Evolutionary conservation across 2,329 filamentous ascomycete genomes (phyloP).

Genomic region (Penicillium freii): DNA sequence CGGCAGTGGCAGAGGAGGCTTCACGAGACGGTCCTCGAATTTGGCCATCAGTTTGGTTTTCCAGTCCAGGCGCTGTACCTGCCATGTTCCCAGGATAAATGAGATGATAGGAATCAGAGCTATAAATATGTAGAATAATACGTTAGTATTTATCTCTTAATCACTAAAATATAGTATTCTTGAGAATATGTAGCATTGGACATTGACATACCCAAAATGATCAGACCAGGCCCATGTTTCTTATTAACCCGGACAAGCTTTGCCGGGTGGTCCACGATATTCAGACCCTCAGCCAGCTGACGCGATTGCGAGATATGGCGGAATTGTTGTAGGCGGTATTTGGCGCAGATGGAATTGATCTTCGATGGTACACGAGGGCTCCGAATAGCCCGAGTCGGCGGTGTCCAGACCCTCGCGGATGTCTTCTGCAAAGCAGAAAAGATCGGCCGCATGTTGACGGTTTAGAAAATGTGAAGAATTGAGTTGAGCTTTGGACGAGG

Average conservation of each 20-base stretch:
- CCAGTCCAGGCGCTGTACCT: conserved; percentile 88
- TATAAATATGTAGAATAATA: conserved; percentile 14
- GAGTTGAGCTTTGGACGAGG: not conserved
- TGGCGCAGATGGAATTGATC: conserved; percentile 35
- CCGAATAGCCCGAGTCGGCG: conserved; percentile 23
- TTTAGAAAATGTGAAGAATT: not conserved
- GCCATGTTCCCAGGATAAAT: conserved; percentile 89
- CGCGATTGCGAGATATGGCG: conserved; percentile 49
- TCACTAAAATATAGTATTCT: not conserved
- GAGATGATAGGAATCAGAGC: conserved; percentile 88
- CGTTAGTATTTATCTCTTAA: conserved; percentile 8
- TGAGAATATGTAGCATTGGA: not conserved
- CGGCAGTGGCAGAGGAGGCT: conserved; percentile 80
- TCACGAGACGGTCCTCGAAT: conserved; percentile 86
- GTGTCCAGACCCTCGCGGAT: conserved; percentile 22
- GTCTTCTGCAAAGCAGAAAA: conserved; percentile 29
- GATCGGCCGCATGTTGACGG: conserved; percentile 28
- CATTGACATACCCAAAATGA: conserved; percentile 63
- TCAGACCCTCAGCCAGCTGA: conserved; percentile 66
- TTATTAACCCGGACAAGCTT: conserved; percentile 72
- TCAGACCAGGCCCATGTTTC: conserved; percentile 74
- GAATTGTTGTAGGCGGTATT: conserved; percentile 39
- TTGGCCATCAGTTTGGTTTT: conserved; percentile 89
- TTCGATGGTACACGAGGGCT: conserved; percentile 21
- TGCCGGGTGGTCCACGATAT: conserved; percentile 82